Base-by-base conservation (phyloP, 768 basidiomycete species). In the Strobilomyces confusus region DNA sequence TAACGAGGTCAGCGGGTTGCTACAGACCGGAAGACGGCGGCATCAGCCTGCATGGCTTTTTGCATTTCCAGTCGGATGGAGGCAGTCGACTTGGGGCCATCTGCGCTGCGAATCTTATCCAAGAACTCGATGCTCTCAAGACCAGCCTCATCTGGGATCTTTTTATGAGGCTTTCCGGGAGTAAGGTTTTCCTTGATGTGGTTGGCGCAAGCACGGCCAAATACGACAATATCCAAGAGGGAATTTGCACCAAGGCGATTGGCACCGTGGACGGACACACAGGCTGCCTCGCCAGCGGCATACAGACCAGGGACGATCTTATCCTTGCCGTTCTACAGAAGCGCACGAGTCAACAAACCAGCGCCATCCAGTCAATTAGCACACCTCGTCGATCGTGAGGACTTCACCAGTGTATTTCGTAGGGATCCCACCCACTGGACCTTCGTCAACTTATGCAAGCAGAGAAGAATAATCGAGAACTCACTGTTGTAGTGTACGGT, bases 231-330 rank as follows among this genome's bases (percentile, higher is more conserved):
- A 71, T 98, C 97, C 61, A 99, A 78, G 25, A 99, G 85, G 20
- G 97, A 99, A 80, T 99, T 99, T 68, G 97, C 97, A 63, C 97
- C 97, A 49, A 99, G 88, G 73, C 97, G 94, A 78, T 99, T 99
- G 59, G 97, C 97, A 58, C 97, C 97, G 64, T 99, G 97, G 19
- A 99, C 97, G 19, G 97, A 99, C 30, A 98, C 97, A 62, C 92
- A 98, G 8, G 97, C 97, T 49, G 95, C 97, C 75, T 99, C 97
- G 62, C 97, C 97, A 56, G 97, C 97, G 54, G 97, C 97, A 72
- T 98, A 99, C 4, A 99, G 78, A 60, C 97, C 97, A 49, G 95
- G 94, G 29, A 99, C 97, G 54, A 95, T 74, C 71, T 89, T 80
- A 73, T 99, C 97, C 30, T 97, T 88, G 63, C 95, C 97, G 50